These are phyloP conservation scores for Leptomonas pyrrhocoris DNA, from an alignment of 208 protist genomes.

Conservation along the genomic window DNA sequence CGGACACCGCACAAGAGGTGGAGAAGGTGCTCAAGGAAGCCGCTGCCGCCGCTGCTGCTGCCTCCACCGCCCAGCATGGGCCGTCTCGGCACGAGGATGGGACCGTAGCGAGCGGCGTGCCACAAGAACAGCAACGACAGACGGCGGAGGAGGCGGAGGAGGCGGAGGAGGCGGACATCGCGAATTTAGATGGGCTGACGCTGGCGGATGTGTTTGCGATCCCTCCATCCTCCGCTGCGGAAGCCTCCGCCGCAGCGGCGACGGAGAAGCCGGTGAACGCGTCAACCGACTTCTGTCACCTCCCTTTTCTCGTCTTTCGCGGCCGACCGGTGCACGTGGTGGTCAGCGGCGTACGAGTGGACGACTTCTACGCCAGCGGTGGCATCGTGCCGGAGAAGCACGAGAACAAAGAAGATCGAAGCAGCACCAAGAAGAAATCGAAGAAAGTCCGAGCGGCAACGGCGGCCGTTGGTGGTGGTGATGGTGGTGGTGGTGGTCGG, in stretches of 20 bases:
- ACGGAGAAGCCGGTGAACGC: neutral
- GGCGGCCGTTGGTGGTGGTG: neutral
- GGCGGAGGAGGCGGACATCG: neutral
- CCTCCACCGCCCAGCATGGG: neutral
- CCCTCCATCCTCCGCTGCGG: neutral
- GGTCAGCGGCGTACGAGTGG: slow-evolving; percentile 53
- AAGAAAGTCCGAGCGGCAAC: neutral
- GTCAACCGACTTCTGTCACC: slow-evolving; percentile 30
- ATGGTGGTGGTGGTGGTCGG: neutral
- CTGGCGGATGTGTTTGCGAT: slow-evolving; percentile 39
- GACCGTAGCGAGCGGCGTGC: too few species aligned
- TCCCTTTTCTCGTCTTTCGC: slow-evolving; percentile 45
- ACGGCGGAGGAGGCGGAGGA: neutral
- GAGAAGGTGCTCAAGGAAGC: slow-evolving; percentile 16
- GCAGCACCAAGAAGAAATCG: slow-evolving; percentile 20
- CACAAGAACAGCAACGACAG: neutral
- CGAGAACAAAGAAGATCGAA: slow-evolving; percentile 9
- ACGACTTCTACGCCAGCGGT: slow-evolving; percentile 63
- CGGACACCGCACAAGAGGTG: slow-evolving; percentile 25
- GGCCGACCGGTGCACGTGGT: slow-evolving; percentile 45
- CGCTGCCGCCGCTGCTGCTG: neutral
- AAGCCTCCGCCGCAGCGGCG: neutral
- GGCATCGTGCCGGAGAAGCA: slow-evolving; percentile 55
- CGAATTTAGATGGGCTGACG: slow-evolving; percentile 23
- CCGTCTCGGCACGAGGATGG: too few species aligned